Percentiles rank a stretch among this genome's conserved stretches.
These are phyloP conservation scores for Hepatocystis sp. DNA, from an alignment of 169 alveolate species.

Conservation along the genomic window DNA sequence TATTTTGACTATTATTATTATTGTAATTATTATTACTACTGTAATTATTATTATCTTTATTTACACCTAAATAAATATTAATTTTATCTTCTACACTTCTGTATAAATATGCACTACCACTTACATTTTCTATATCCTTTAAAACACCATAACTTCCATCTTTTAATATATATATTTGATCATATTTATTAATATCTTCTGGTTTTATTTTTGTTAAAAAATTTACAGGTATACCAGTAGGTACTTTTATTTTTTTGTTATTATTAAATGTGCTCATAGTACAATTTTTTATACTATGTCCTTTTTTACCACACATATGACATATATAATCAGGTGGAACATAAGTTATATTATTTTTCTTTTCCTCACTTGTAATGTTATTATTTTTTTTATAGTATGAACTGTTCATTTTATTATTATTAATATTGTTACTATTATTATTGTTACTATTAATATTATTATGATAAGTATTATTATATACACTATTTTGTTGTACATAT, in stretches of 20 bases:
- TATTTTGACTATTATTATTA: conserved; percentile 3
- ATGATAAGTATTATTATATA: too few relatives aligned
- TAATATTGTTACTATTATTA: neutral
- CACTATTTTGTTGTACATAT: neutral
- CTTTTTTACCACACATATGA: conserved; percentile 91
- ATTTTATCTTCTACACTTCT: conserved; percentile 89
- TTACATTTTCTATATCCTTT: conserved; percentile 88
- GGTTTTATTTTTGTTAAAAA: conserved; percentile 83
- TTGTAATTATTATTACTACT: neutral
- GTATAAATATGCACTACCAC: conserved; percentile 90
- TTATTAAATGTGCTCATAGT: conserved; percentile 83
- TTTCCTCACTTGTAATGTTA: too few relatives aligned
- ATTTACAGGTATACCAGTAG: conserved; percentile 91
- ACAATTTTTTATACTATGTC: conserved; percentile 89
- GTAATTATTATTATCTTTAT: conserved; percentile 70
- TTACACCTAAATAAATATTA: conserved; percentile 82
- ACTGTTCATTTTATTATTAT: neutral
- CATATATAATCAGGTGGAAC: conserved; percentile 82
- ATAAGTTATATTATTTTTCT: conserved; percentile 1
- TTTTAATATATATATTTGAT: conserved; percentile 83
- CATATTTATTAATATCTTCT: conserved; percentile 87
- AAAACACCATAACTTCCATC: conserved; percentile 90
- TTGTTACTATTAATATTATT: neutral
- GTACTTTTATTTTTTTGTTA: conserved; percentile 88
- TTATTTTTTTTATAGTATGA: too few relatives aligned